A percentile compares a stretch with the other conserved stretches of the same genome.
phyloP scores from a whole-genome alignment of 1,284 basidiomycete species.

The Tetrapyrgos nigripes region DNA sequence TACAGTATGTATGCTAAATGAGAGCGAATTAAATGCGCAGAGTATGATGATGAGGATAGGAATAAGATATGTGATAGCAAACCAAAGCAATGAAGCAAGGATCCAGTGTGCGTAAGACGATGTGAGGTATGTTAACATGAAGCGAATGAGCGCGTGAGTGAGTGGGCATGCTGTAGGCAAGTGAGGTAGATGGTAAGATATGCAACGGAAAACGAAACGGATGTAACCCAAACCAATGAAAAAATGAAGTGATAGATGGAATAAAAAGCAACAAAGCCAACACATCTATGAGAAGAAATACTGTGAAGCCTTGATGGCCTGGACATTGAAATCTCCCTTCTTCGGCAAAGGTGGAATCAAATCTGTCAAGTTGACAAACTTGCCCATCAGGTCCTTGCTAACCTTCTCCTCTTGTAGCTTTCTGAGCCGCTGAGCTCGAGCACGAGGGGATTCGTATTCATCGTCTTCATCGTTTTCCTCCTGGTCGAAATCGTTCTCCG shows the following conservation, averaged over 20 bases:
- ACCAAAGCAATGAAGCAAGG: neutral
- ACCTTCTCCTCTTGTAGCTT: constrained; percentile 32
- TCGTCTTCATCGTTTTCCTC: constrained; percentile 28
- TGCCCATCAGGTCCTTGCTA: constrained; percentile 46
- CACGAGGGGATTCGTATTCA: constrained; percentile 25
- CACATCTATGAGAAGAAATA: constrained; percentile 88
- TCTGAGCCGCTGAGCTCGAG: constrained; percentile 23
- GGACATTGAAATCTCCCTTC: constrained; percentile 91
- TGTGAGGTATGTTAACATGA: neutral
- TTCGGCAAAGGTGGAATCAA: constrained; percentile 85
- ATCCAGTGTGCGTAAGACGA: neutral
- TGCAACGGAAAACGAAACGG: neutral
- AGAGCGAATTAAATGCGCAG: neutral
- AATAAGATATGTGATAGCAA: neutral
- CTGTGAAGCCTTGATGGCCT: constrained; percentile 79
- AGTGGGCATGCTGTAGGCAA: neutral
- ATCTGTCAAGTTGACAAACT: constrained; percentile 81
- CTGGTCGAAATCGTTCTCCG: constrained; percentile 22
- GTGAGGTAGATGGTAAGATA: neutral
- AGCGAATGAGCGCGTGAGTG: neutral
- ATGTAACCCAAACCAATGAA: neutral
- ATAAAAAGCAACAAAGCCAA: neutral
- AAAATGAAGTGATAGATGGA: too few species aligned
- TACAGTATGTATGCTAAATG: too few species aligned
- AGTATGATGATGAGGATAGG: too few species aligned